Evolutionary conservation across 2,329 filamentous ascomycete species (phyloP), one percentile per base, ranked within the genome.

Genomic region (Venturiaceae sp.): DNA sequence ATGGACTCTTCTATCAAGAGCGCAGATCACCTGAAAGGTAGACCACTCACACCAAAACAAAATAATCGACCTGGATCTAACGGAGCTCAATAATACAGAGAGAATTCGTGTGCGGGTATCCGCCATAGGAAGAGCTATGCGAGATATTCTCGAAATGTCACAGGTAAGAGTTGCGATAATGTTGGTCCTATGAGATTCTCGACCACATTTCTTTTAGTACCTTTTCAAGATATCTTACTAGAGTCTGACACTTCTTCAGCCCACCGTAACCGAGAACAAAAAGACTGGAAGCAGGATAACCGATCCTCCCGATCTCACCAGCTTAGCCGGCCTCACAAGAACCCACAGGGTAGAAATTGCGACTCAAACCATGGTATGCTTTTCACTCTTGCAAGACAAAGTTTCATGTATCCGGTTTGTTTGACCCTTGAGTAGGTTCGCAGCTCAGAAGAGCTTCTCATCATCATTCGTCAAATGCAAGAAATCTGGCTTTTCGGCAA

Each of bases 401-500:
- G n/a, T n/a, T n/a, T n/a, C n/a, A n/a, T n/a, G n/a, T 52, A 52
- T 13, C 46, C 28, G 5, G 9, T 6, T 41, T 23, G 16, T 30
- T 26, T 50, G 2, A 50, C 23, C 19, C 16, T 3, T 5, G 19
- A 13, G 66, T 60, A 82, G 82, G 79, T 85, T 62, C 80, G 81
- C 59, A 78, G 81, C 1, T 79, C 80, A 14, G 83, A 87, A 71
- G 83, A 86, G 58, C 74, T 85, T 11, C 75, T 84, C 60, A 77
- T 78, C 13, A 68, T 87, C 14, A 83, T 82, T 28, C 78, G 84
- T 23, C 77, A 79, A 28, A 74, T 87, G 71, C 85, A 87, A 66
- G 84, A 87, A 66, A 75, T 83, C 23, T 87, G 84, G 84, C 73
- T 86, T 5, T 86, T 85, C 64, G 84, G 84, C 3, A 81, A 82